Percentiles rank a stretch among this genome's conserved stretches.
These are phyloP conservation scores for Populus alba DNA, from an alignment of 345 rosid genomes.

Conservation along the genomic window DNA sequence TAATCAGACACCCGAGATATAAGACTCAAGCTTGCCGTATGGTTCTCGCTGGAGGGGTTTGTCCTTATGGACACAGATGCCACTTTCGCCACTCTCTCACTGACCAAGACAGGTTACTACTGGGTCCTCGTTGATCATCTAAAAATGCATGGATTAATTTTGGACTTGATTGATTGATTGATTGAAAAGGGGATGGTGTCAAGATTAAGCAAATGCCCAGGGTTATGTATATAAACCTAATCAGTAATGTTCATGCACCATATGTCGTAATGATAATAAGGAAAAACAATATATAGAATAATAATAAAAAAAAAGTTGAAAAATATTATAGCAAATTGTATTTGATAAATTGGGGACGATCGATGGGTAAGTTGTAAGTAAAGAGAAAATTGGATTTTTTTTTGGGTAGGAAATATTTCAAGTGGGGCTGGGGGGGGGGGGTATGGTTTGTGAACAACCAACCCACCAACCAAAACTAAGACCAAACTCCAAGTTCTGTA, in stretches of 20 bases:
- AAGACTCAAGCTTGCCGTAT: slow-evolving; percentile 23
- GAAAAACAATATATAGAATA: background rate
- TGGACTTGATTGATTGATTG: background rate
- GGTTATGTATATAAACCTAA: slow-evolving; percentile 5
- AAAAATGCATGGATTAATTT: background rate
- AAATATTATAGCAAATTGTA: background rate
- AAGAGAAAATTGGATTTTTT: background rate
- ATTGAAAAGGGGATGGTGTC: background rate
- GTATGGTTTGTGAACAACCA: background rate
- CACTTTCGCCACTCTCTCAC: slow-evolving; percentile 25
- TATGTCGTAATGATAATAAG: background rate
- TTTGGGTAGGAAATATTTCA: background rate
- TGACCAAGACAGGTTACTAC: slow-evolving; percentile 13
- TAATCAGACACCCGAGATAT: slow-evolving; percentile 23
- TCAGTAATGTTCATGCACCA: background rate
- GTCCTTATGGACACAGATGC: slow-evolving; percentile 22
- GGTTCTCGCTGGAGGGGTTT: slow-evolving; percentile 13
- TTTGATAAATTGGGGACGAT: background rate
- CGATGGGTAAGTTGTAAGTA: background rate
- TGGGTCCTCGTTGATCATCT: slow-evolving; percentile 6
- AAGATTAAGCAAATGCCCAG: slow-evolving; percentile 5
- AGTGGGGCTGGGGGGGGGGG: background rate
- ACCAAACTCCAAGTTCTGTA: slow-evolving; percentile 16
- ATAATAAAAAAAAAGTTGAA: background rate
- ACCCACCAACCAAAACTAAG: slow-evolving; percentile 1